Evolutionary conservation across 768 basidiomycete species (phyloP).

Genomic region (Chlorophyllum brunneum): DNA sequence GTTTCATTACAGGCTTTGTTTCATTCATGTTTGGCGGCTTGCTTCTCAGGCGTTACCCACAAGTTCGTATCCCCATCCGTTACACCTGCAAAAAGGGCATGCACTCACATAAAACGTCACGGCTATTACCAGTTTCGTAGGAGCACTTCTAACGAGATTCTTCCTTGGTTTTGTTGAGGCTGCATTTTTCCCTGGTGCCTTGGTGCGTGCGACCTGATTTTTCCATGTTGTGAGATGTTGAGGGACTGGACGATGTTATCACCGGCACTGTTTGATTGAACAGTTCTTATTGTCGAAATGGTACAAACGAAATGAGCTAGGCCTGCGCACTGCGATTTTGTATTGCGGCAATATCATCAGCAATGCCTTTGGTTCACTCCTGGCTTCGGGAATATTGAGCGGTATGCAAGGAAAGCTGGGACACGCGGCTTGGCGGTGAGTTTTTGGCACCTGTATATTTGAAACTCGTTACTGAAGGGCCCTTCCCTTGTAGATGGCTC

Average conservation of each 20-base stretch:
- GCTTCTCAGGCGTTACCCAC: slow-evolving; percentile 32
- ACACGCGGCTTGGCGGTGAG: slow-evolving; percentile 72
- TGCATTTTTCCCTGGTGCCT: slow-evolving; percentile 67
- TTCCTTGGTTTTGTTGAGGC: slow-evolving; percentile 71
- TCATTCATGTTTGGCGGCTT: slow-evolving; percentile 9
- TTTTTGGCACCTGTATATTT: neutral
- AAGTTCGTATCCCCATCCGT: slow-evolving; percentile 25
- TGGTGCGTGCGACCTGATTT: slow-evolving; percentile 24
- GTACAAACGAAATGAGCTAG: slow-evolving; percentile 78
- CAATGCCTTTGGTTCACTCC: slow-evolving; percentile 82
- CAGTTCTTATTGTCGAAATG: slow-evolving; percentile 69
- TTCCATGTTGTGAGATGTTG: neutral
- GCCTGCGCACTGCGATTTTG: slow-evolving; percentile 66
- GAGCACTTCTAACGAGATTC: slow-evolving; percentile 71
- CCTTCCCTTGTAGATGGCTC: slow-evolving; percentile 50
- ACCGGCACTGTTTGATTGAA: neutral
- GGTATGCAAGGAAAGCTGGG: slow-evolving; percentile 77
- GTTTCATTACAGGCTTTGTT: neutral
- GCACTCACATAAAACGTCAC: slow-evolving; percentile 11
- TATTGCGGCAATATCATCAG: slow-evolving; percentile 76
- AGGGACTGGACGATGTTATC: neutral
- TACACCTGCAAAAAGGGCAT: neutral
- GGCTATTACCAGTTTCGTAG: slow-evolving; percentile 48
- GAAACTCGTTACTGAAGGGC: neutral
- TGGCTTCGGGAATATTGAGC: slow-evolving; percentile 76